phyloP scores from a whole-genome alignment of 2,329 filamentous ascomycete genomes.

The Aspergillus sp. region DNA sequence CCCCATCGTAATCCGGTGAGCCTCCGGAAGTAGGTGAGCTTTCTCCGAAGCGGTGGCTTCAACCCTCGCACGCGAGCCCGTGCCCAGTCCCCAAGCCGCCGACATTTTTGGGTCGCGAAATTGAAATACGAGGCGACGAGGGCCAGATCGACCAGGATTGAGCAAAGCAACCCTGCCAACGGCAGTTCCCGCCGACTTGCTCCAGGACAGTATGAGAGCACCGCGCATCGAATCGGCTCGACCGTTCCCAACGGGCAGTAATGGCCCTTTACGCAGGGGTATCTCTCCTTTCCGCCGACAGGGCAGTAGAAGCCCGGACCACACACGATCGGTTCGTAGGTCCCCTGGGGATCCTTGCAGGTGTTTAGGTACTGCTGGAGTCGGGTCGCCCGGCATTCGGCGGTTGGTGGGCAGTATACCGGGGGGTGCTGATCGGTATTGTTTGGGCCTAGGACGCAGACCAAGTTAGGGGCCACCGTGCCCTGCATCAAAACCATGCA shows the following conservation, averaged over 20 bases:
- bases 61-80: too few species aligned
- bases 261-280: not conserved
- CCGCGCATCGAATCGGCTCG: not conserved
- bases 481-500: too few species aligned
- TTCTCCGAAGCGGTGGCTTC: too few species aligned
- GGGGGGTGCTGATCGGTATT: conserved; percentile 2
- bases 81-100: too few species aligned
- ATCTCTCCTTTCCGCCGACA: not conserved
- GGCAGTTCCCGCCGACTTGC: not conserved
- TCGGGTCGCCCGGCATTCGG: not conserved
- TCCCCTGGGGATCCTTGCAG: not conserved
- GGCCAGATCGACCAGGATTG: not conserved
- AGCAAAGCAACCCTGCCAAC: not conserved
- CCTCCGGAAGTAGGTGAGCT: too few species aligned
- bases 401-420: conserved; percentile 4
- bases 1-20: too few species aligned
- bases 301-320: not conserved
- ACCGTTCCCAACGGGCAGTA: not conserved
- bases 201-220: not conserved
- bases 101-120: too few species aligned
- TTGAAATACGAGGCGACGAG: not conserved
- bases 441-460: conserved; percentile 8
- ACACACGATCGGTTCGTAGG: not conserved
- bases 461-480: too few species aligned
- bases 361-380: conserved; percentile 1